A percentile compares a stretch with the other conserved stretches of the same genome.
phyloP scores from a whole-genome alignment of 129 eudicot genomes.

The Helianthus tuberosus region DNA sequence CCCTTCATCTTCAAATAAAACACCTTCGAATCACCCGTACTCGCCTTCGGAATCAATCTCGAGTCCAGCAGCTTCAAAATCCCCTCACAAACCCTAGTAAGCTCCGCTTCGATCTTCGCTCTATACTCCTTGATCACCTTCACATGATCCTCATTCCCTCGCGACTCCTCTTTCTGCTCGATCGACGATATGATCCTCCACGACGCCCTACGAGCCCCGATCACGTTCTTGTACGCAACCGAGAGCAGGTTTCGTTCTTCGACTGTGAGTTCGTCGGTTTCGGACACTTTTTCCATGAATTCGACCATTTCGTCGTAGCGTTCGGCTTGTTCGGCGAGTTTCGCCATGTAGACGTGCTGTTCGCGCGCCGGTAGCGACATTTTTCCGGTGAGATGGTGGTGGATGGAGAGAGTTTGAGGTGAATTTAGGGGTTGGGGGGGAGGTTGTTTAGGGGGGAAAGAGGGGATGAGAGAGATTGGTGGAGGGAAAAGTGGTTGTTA shows the following conservation, averaged over 20 bases:
- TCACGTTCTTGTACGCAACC: conserved; percentile 63
- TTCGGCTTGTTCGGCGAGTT: conserved; percentile 60
- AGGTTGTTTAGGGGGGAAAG: conserved; percentile 32
- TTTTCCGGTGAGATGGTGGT: conserved; percentile 6
- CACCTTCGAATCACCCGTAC: conserved; percentile 59
- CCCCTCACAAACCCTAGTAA: conserved; percentile 54
- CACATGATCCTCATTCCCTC: conserved; percentile 61
- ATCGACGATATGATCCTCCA: conserved; percentile 70
- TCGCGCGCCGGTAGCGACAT: conserved; percentile 45
- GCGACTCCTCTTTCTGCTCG: conserved; percentile 70
- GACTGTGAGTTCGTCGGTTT: conserved; percentile 52
- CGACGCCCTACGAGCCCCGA: conserved; percentile 69
- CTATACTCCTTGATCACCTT: conserved; percentile 54
- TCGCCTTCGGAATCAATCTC: conserved; percentile 48
- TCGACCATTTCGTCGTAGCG: conserved; percentile 71
- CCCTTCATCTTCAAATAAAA: conserved; percentile 75
- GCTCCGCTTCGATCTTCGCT: conserved; percentile 62
- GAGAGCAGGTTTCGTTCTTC: conserved; percentile 62
- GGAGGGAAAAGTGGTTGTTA: conserved; percentile 26
- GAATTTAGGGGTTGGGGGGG: conserved; percentile 31
- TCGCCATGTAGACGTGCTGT: conserved; percentile 53
- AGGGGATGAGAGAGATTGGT: conserved; percentile 30
- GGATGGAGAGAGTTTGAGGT: conserved; percentile 18
- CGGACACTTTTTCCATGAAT: conserved; percentile 64
- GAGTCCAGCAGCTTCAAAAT: conserved; percentile 58